Conservation (phyloP, 306 rosid genomes). For the Ammopiptanthus mongolicus region DNA sequence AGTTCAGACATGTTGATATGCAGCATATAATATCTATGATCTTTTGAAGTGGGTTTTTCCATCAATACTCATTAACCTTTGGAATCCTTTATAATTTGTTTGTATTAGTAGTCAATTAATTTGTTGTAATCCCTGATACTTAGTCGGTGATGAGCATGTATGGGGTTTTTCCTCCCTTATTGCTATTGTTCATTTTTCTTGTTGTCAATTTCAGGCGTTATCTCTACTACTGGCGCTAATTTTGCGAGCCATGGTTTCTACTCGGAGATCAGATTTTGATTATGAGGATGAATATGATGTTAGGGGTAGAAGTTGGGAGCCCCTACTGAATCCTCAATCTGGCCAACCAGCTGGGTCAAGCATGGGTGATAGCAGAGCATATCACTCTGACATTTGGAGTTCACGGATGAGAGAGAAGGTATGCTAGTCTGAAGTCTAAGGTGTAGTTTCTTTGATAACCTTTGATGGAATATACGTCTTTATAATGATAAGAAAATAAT, state of each 20-base stretch:
- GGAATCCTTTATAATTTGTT: background rate
- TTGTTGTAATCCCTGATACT: background rate
- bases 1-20: background rate
- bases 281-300: slow-evolving; percentile 45
- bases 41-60: background rate
- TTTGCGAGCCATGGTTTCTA: slow-evolving; percentile 69
- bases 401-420: slow-evolving; percentile 87
- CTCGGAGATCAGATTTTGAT: slow-evolving; percentile 42
- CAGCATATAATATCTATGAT: background rate
- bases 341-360: slow-evolving; percentile 52
- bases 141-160: background rate
- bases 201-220: slow-evolving; percentile 48
- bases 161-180: background rate
- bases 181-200: slow-evolving; percentile 23
- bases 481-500: background rate
- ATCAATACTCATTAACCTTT: background rate
- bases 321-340: slow-evolving; percentile 55
- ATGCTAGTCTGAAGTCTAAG: slow-evolving; percentile 20
- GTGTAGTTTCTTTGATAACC: background rate
- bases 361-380: slow-evolving; percentile 49
- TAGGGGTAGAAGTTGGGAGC: slow-evolving; percentile 63
- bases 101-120: background rate
- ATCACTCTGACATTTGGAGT: slow-evolving; percentile 75
- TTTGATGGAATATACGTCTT: background rate
- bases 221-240: slow-evolving; percentile 68